phyloP scores from a whole-genome alignment of 2,329 filamentous ascomycete genomes.

The Beauveria pseudobassiana region DNA sequence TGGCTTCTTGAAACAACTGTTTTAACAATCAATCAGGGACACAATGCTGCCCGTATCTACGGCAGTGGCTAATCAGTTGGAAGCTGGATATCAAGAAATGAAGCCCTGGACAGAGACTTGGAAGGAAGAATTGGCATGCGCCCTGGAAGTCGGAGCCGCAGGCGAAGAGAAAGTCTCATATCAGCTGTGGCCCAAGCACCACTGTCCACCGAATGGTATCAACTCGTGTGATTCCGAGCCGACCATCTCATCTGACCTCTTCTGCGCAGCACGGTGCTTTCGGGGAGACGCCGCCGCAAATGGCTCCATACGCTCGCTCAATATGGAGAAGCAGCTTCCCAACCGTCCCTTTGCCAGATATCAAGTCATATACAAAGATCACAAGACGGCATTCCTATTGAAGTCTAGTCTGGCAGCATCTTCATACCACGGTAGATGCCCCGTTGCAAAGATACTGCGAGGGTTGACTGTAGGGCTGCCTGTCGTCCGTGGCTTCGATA shows the following conservation, averaged over 20 bases:
- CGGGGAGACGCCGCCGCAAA: slow-evolving; percentile 51
- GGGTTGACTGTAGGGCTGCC: slow-evolving; percentile 75
- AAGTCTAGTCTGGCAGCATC: slow-evolving; percentile 82
- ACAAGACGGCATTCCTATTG: slow-evolving; percentile 69
- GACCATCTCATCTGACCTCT: slow-evolving; percentile 44
- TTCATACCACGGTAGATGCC: slow-evolving; percentile 72
- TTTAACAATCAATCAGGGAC: slow-evolving; percentile 42
- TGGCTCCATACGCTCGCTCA: slow-evolving; percentile 34
- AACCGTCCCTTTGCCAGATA: slow-evolving; percentile 61
- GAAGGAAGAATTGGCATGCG: slow-evolving; percentile 83
- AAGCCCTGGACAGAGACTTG: slow-evolving; percentile 88
- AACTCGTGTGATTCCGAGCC: slow-evolving; percentile 20
- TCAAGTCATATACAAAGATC: slow-evolving; percentile 81
- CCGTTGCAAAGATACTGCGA: slow-evolving; percentile 77
- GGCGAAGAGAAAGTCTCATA: slow-evolving; percentile 90
- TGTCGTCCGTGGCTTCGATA: slow-evolving; percentile 84
- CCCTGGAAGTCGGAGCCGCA: slow-evolving; percentile 78
- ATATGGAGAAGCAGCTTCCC: slow-evolving; percentile 28
- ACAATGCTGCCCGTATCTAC: slow-evolving; percentile 87
- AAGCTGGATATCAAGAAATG: slow-evolving; percentile 81
- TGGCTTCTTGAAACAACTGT: neutral
- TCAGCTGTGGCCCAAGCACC: slow-evolving; percentile 65
- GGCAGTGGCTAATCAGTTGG: slow-evolving; percentile 80
- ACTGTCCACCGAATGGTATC: slow-evolving; percentile 14
- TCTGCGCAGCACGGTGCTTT: slow-evolving; percentile 53